phyloP scores from a whole-genome alignment of 768 basidiomycete genomes.

The Mycena galopus region DNA sequence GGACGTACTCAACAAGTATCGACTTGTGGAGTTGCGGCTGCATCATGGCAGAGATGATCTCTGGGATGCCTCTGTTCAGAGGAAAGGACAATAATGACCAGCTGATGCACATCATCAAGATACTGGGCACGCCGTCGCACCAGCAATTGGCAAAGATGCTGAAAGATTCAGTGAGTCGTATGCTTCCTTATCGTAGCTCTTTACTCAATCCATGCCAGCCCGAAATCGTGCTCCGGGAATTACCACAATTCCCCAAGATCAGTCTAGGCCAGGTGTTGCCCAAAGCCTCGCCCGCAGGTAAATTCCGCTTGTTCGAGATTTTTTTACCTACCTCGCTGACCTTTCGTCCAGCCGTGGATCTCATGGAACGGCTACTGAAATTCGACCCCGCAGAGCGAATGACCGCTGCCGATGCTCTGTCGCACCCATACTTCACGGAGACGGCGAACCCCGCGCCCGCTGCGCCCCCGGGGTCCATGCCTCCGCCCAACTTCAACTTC shows the following conservation, averaged over 20 bases:
- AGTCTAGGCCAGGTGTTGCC: constrained; percentile 87
- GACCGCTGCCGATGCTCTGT: constrained; percentile 90
- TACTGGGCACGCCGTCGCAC: constrained; percentile 95
- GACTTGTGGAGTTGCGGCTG: constrained; percentile 99
- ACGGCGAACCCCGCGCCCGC: constrained; percentile 57
- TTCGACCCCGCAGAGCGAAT: constrained; percentile 95
- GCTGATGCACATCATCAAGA: constrained; percentile 95
- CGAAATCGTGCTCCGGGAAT: constrained; percentile 86
- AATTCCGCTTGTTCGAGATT: not conserved
- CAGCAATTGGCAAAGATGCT: constrained; percentile 89
- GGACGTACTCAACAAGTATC: constrained; percentile 98
- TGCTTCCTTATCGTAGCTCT: not conserved
- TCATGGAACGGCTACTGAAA: constrained; percentile 93
- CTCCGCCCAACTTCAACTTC: constrained; percentile 77
- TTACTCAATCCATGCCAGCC: constrained; percentile 61
- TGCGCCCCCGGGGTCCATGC: constrained; percentile 68
- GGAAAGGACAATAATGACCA: constrained; percentile 99
- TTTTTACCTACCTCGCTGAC: not conserved
- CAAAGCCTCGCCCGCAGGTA: constrained; percentile 83
- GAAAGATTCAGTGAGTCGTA: constrained; percentile 81
- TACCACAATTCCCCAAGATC: constrained; percentile 88
- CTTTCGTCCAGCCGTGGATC: constrained; percentile 78
- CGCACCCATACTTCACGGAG: constrained; percentile 91
- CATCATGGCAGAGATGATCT: constrained; percentile 99
- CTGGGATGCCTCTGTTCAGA: constrained; percentile 95